Conservation (phyloP, 2,329 filamentous ascomycete species). For the Raffaelea arxii region DNA sequence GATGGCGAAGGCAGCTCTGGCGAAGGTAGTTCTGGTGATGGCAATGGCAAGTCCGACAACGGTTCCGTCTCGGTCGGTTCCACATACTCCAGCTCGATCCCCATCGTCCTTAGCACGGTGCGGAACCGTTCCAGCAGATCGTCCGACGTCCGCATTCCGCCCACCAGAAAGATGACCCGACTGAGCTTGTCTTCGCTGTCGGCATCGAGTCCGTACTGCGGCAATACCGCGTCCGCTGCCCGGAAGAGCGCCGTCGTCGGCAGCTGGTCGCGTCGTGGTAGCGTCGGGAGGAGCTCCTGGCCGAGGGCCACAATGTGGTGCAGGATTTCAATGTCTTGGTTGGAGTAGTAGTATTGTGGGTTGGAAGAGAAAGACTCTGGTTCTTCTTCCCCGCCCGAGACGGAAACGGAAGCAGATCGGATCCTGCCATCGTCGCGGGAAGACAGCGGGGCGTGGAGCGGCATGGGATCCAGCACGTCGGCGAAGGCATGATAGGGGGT, state of each 20-base stretch:
- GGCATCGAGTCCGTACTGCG: constrained; percentile 57
- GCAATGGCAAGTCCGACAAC: too few species aligned
- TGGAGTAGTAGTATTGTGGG: neutral
- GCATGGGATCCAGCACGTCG: constrained; percentile 24
- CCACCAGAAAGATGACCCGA: constrained; percentile 70
- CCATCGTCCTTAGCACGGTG: constrained; percentile 55
- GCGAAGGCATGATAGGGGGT: constrained; percentile 24
- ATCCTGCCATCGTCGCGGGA: constrained; percentile 24
- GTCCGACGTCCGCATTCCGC: constrained; percentile 48
- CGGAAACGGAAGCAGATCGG: constrained; percentile 17
- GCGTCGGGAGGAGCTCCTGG: constrained; percentile 48
- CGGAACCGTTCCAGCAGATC: constrained; percentile 60
- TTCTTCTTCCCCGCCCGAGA: too few species aligned
- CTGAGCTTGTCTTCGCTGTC: constrained; percentile 66
- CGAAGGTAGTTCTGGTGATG: too few species aligned
- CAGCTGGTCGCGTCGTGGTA: constrained; percentile 51
- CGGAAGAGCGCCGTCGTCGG: constrained; percentile 71
- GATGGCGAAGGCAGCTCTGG: neutral
- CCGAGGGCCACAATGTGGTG: constrained; percentile 67
- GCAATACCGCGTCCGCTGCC: constrained; percentile 71
- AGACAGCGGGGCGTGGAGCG: constrained; percentile 25
- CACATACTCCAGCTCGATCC: constrained; percentile 59
- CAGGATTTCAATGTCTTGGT: constrained; percentile 64
- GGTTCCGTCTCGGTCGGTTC: constrained; percentile 4
- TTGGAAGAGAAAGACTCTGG: constrained; percentile 7